Evolutionary conservation across 345 rosid species (phyloP).

Genomic region (Orychophragmus violaceus): DNA sequence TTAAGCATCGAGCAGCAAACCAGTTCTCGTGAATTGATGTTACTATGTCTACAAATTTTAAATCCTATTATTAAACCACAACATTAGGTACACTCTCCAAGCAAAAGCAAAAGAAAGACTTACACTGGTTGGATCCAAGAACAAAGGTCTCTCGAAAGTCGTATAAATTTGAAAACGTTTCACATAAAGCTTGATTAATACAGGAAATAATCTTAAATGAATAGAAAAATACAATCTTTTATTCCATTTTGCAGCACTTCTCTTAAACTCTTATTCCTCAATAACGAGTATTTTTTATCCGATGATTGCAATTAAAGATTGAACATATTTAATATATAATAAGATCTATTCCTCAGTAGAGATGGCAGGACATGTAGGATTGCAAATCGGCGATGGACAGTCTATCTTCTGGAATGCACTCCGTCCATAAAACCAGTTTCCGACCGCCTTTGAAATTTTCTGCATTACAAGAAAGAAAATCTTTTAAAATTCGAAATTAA

Average conservation of each 20-base stretch:
- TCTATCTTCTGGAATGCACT: conserved; percentile 63
- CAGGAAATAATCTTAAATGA: not conserved
- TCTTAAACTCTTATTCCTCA: not conserved
- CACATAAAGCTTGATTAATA: not conserved
- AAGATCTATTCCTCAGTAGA: conserved; percentile 25
- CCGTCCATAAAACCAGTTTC: conserved; percentile 79
- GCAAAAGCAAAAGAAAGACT: conserved; percentile 1
- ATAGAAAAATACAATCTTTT: not conserved
- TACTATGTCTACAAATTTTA: conserved; percentile 42
- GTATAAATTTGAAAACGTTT: not conserved
- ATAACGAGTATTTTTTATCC: not conserved
- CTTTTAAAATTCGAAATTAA: no score
- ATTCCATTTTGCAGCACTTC: not conserved
- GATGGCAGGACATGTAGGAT: conserved; percentile 63
- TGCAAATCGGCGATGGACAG: conserved; percentile 75
- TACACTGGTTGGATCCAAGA: conserved; percentile 74
- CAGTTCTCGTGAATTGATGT: conserved; percentile 72
- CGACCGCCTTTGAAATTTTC: conserved; percentile 58
- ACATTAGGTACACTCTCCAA: not conserved
- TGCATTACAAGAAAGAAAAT: not conserved
- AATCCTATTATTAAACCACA: not conserved
- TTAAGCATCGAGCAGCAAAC: conserved; percentile 75
- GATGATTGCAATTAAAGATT: not conserved
- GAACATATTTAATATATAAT: not conserved
- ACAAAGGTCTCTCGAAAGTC: conserved; percentile 34